phyloP scores from a whole-genome alignment of 2,329 filamentous ascomycete genomes.

The Fusarium floridanum region DNA sequence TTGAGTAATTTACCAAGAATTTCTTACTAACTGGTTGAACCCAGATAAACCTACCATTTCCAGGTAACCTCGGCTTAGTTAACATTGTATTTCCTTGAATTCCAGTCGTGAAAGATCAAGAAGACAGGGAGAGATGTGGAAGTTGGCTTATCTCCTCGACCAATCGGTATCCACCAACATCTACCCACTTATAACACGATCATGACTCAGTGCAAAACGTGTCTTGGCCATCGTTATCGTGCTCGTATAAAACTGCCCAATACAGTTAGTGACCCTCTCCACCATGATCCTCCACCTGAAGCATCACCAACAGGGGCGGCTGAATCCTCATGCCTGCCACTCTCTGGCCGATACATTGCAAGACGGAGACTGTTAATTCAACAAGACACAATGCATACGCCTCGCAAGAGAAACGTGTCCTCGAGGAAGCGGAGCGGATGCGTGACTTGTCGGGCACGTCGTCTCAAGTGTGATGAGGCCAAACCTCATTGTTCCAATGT shows the following conservation, averaged over 20 bases:
- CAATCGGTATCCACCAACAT: background rate
- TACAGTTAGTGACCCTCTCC: background rate
- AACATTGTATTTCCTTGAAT: background rate
- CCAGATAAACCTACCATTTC: background rate
- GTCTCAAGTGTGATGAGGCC: constrained; percentile 25
- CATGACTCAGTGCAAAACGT: background rate
- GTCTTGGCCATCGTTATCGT: background rate
- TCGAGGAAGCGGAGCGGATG: background rate
- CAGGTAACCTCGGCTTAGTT: background rate
- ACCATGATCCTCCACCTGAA: background rate
- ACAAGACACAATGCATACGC: background rate
- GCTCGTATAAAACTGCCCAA: background rate
- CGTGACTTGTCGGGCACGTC: constrained; percentile 27
- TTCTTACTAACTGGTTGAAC: background rate
- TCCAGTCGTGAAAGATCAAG: background rate
- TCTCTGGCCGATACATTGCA: background rate
- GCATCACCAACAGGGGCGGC: background rate
- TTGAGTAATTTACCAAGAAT: background rate
- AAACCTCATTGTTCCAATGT: constrained; percentile 31
- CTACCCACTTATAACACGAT: background rate
- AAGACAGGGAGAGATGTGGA: background rate
- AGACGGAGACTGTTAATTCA: background rate
- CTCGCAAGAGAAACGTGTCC: background rate
- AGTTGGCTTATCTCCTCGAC: background rate
- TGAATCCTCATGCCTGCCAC: background rate